Base-by-base conservation (phyloP, 352 stramenopile genomes). In the Peronospora destructor region DNA sequence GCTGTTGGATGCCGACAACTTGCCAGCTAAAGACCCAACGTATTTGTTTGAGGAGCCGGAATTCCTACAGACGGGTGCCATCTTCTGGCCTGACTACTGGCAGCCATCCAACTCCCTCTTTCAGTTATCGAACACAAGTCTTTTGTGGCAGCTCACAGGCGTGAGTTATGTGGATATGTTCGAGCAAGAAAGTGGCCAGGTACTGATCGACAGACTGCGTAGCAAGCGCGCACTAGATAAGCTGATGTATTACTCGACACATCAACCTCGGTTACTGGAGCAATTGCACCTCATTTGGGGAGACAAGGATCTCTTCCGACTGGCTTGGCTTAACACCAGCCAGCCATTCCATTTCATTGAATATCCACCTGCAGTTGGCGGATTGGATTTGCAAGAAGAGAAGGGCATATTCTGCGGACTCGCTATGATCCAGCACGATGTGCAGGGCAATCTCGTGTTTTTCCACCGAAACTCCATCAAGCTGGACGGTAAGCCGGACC, bases 11-110 rank as follows among this genome's bases (percentile, higher is more conserved):
- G 76, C 77, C 1, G 84, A 94, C 59, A 94, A 92, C 25, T 62
- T 92, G 21, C 75, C 84, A 2, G 64, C 76, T 0, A 80, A 80
- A 46, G 84, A 94, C 64, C 84, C 84, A 25, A 87, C 76, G 14
- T 92, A 91, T 54, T 55, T 94, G 23, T 94, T 94, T 37, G 74
- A 89, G 29, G 72, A 87, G 7, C 74, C 72, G 1, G 76, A 87
- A 57, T 92, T 91, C 26, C 25, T 85, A 17, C 54, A 57, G 8
- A 88, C 78, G 0, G 82, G 84, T 29, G 84, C 84, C 19, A 76
- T 92, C 46, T 94, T 92, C 53, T 94, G 84, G 81, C 81, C 81
- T 2, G 81, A 91, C 54, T 91, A 81, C 47, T 91, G 82, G 79
- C 77, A 89, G 37, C 81, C 79, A 17, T 67, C 64, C 10, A 88